Base-by-base conservation (phyloP, 139 green algal genomes). In the Penium margaritaceum region DNA sequence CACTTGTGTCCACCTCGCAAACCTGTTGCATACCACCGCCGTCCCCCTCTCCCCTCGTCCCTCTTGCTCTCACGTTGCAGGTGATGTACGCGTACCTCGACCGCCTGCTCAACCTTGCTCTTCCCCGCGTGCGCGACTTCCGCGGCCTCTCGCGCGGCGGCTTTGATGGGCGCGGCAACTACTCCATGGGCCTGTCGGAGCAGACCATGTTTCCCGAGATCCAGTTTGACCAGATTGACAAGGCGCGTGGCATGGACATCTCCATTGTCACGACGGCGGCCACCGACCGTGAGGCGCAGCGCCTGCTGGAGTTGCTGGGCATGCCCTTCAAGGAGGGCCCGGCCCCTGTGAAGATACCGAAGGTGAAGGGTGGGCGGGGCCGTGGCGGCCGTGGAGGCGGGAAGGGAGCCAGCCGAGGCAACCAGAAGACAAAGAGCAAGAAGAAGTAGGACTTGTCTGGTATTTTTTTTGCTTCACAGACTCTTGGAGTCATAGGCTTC, bases 191-290 rank as follows among this genome's bases (percentile, higher is more conserved):
- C 35, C 21, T 76, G 33, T 70, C 29, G 29, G 71, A 78, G 35
- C 71, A 78, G 36, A 54, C 76, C 1, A 68, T 78, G 1, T 78
- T 77, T 30, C 71, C 71, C 30, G 71, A 78, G 27, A 78, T 78
- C 12, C 19, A 76, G 1, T 76, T 51, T 35, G 71, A 78, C 51
- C 69, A 78, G 33, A 76, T 78, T 33, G 63, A 78, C 35, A 78
- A 78, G 33, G 47, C 76, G 5, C 30, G 63, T 64, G 71, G 71
- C 4, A 76, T 78, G 71, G 63, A 78, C 41, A 78, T 78, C 30
- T 63, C 39, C 30, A 76, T 78, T 75, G 63, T 78, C 27, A 78
- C 71, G 14, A 76, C 46, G 5, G 34, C 34, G 21, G 32, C 76
- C 12, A 75, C 36, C 6, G 53, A 78, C n/a, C 24, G 14, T 67